Conservation (phyloP, 306 rosid species). For the cucumber (Cucumis sativus) region DNA sequence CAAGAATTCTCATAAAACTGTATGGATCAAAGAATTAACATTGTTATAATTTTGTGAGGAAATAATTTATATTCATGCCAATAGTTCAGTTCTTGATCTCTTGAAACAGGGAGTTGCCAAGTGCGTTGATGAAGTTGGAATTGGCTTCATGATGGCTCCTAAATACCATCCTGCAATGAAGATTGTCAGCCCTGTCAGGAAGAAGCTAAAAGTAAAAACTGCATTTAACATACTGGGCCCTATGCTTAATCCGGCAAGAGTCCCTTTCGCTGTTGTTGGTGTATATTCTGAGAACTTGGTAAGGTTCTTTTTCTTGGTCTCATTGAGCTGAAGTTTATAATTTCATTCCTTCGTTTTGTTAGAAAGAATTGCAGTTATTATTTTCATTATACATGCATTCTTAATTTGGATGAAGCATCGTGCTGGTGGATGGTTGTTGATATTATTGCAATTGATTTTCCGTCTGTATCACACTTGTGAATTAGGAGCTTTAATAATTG, state of each 20-base stretch:
- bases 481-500: not conserved
- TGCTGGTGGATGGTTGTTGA: not conserved
- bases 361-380: not conserved
- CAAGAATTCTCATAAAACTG: not conserved
- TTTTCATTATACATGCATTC: not conserved
- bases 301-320: not conserved
- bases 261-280: conserved; percentile 87
- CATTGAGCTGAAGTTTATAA: not conserved
- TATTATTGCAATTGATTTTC: not conserved
- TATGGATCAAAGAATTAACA: not conserved
- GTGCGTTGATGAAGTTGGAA: conserved; percentile 70
- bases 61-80: not conserved
- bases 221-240: conserved; percentile 90
- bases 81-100: conserved; percentile 5
- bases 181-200: conserved; percentile 68
- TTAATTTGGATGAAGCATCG: not conserved
- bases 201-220: conserved; percentile 70
- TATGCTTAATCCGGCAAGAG: conserved; percentile 85
- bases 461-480: not conserved
- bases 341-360: not conserved
- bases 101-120: conserved; percentile 51
- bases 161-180: conserved; percentile 86
- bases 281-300: conserved; percentile 77
- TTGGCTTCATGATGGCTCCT: conserved; percentile 93
- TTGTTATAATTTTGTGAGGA: not conserved